Conservation (phyloP, 495 filamentous ascomycete species). For the Penicillium malachiteum region DNA sequence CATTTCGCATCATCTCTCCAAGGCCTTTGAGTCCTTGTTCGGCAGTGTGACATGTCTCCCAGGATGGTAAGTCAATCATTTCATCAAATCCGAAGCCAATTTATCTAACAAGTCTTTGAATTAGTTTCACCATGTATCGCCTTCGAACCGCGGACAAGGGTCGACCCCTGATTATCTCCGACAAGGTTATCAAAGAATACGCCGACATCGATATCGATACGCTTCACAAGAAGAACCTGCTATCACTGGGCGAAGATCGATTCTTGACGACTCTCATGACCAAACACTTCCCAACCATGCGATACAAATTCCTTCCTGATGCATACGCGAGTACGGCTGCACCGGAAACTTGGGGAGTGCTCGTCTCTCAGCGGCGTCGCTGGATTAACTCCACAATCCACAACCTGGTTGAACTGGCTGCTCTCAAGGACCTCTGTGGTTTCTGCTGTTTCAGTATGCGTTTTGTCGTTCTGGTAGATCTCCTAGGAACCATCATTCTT, state of each 20-base stretch:
- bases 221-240: conserved; percentile 96
- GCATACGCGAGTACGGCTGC: conserved; percentile 91
- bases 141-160: conserved; percentile 89
- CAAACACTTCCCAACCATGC: conserved; percentile 93
- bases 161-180: conserved; percentile 86
- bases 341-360: conserved; percentile 86
- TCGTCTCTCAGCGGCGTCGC: conserved; percentile 90
- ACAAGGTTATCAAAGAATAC: conserved; percentile 84
- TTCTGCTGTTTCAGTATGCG: conserved; percentile 99
- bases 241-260: conserved; percentile 95
- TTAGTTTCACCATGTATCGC: conserved; percentile 99
- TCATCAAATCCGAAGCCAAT: too few relatives aligned
- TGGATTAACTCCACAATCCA: conserved; percentile 99
- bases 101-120: too few relatives aligned
- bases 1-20: conserved; percentile 90
- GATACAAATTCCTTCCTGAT: conserved; percentile 92
- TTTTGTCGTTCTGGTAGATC: conserved; percentile 93
- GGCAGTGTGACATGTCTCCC: conserved; percentile 96
- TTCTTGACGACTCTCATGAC: conserved; percentile 97
- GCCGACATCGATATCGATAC: conserved; percentile 86
- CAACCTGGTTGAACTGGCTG: conserved; percentile 86
- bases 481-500: conserved; percentile 89
- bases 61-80: conserved; percentile 72
- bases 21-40: conserved; percentile 94
- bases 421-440: conserved; percentile 87